Evolutionary conservation across 169 alveolate genomes (phyloP), one percentile per base, ranked within the genome.

Genomic region (Miamiensis avidus): DNA sequence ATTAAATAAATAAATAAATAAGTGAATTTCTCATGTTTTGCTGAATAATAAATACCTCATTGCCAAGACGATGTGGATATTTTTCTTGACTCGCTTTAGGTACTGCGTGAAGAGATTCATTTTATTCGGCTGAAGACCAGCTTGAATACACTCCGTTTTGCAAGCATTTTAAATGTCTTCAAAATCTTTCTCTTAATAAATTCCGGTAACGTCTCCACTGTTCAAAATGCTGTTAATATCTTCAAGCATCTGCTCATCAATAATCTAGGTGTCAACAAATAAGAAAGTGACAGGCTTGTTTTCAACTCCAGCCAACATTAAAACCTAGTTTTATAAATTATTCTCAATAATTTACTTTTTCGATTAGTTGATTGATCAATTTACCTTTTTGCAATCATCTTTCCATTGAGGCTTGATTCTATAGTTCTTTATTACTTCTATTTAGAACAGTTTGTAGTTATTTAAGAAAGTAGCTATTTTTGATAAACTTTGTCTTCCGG

Each of bases 181-280:
- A 89, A 89, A 89, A 89, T 96, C 99, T 90, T 98, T 99, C 29
- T 83, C 95, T 85, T 96, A 96, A 92, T 98, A 98, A 25, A 98
- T 91, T 85, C 96, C 94, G 29, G 99, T 99, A 1, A 97, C 98
- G 92, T 97, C 99, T 4, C 99, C 99, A 25, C 98, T 93, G 89
- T 96, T 98, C 64, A 98, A 93, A 29, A 97, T 96, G 81, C 96
- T 96, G 93, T 96, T 97, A 82, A 97, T 95, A 94, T 97, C 99
- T 91, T 98, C 99, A 32, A 98, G 94, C 98, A 98, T 97, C 74
- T 95, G 91, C 89, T 95, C 98, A 78, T 93, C 94, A 31, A 94
- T 85, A 28, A 95, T 91, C 88, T 94, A 90, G 34, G 96, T 92
- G 88, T 95, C 98, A 49, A 91, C 90, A 81, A 95, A 92, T 30